These are phyloP conservation scores for Ligustrum vulgare DNA, from an alignment of 257 asterid genomes.

Conservation along the genomic window DNA sequence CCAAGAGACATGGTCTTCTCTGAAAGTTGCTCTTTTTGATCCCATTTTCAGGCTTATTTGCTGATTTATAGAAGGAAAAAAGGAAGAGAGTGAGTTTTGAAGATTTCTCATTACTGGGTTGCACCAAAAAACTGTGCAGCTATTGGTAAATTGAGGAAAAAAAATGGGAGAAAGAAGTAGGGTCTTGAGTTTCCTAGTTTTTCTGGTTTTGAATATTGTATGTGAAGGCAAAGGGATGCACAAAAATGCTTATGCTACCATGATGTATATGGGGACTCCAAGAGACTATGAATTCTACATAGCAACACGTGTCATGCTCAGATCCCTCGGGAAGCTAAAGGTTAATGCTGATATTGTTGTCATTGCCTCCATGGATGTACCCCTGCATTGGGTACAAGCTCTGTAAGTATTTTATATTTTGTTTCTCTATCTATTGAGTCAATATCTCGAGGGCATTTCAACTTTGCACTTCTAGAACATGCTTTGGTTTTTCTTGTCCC, in stretches of 20 bases:
- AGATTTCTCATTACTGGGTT: background rate
- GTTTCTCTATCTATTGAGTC: background rate
- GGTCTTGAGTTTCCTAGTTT: slow-evolving; percentile 11
- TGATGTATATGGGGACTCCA: slow-evolving; percentile 99
- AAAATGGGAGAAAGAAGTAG: slow-evolving; percentile 13
- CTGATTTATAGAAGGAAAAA: background rate
- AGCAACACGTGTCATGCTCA: slow-evolving; percentile 85
- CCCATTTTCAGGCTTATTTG: background rate
- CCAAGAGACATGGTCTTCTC: background rate
- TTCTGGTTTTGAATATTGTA: slow-evolving; percentile 15
- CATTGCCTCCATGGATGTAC: slow-evolving; percentile 94
- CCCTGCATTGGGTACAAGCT: slow-evolving; percentile 71
- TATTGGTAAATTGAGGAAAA: background rate
- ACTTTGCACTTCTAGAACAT: background rate
- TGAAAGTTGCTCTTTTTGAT: background rate
- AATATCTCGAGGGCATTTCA: background rate
- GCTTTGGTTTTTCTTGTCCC: background rate
- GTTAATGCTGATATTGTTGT: slow-evolving; percentile 89
- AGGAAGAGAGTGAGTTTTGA: background rate
- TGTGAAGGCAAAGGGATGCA: slow-evolving; percentile 26
- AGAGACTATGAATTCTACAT: slow-evolving; percentile 90
- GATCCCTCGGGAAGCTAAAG: slow-evolving; percentile 50
- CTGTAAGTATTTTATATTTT: slow-evolving; percentile 46
- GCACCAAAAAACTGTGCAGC: background rate
- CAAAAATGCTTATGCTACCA: slow-evolving; percentile 81